These are phyloP conservation scores for Lodderomyces beijingensis DNA, from an alignment of 1,139 yeast genomes.

Conservation along the genomic window DNA sequence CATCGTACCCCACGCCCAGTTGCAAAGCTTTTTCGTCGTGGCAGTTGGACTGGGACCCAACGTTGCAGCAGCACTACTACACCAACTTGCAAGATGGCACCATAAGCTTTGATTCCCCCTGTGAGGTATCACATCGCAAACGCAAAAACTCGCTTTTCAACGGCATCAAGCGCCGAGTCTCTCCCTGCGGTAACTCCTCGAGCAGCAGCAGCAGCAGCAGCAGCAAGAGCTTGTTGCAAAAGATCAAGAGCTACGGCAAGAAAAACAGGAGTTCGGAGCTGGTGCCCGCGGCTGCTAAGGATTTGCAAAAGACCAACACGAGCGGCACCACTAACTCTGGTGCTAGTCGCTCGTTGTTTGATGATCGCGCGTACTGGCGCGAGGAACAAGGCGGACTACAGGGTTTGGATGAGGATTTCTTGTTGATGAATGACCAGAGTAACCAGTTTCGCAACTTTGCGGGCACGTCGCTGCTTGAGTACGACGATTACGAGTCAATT, in stretches of 20 bases:
- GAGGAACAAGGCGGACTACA: conserved; percentile 1
- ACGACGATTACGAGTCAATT: background rate
- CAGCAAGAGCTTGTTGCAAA: conserved; percentile 1
- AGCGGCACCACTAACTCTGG: conserved; percentile 4
- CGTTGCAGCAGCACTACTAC: conserved; percentile 36
- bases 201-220: conserved; percentile 3
- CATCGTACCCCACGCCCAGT: too few relatives aligned
- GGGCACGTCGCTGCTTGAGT: conserved; percentile 20
- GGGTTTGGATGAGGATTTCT: conserved; percentile 25
- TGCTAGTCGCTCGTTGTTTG: background rate
- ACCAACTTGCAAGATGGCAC: conserved; percentile 27
- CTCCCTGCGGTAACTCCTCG: background rate
- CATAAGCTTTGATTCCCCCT: conserved; percentile 38
- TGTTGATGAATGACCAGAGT: conserved; percentile 18
- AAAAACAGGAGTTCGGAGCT: background rate
- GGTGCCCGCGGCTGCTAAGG: background rate
- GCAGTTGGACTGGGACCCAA: conserved; percentile 28
- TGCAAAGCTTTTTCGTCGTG: conserved; percentile 12
- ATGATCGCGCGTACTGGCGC: too few relatives aligned
- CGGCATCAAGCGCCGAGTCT: background rate
- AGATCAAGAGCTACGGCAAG: background rate
- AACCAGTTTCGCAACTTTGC: conserved; percentile 28
- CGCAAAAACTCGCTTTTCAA: background rate
- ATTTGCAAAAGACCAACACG: conserved; percentile 14
- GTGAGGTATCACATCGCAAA: conserved; percentile 27